Percentiles rank a stretch among this genome's conserved stretches.
phyloP scores from a whole-genome alignment of 345 rosid genomes.

The Euclidium syriacum region DNA sequence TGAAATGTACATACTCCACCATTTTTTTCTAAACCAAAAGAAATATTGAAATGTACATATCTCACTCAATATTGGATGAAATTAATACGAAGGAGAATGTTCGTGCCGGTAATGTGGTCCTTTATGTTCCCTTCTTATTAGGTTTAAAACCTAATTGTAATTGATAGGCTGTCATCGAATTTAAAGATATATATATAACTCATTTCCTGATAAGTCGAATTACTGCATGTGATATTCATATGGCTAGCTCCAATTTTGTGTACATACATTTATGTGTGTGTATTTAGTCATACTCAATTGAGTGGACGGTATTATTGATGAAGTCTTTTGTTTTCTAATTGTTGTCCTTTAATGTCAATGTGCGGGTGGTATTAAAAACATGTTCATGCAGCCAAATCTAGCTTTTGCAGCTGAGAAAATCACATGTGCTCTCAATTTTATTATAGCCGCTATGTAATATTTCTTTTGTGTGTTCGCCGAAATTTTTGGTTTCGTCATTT shows the following conservation, averaged over 20 bases:
- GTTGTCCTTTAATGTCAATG: not conserved
- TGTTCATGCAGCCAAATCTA: not conserved
- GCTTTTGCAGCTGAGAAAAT: not conserved
- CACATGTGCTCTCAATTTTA: not conserved
- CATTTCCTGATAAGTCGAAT: conserved; percentile 20
- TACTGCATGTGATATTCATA: conserved; percentile 22
- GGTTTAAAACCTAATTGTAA: conserved; percentile 16
- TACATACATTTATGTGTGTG: not conserved
- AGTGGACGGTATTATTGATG: conserved; percentile 2
- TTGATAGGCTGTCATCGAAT: not conserved
- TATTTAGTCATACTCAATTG: not conserved
- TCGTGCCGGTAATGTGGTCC: conserved; percentile 2
- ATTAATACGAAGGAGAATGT: conserved; percentile 5
- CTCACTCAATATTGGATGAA: conserved; percentile 5
- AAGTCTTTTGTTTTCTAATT: not conserved
- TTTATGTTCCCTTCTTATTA: not conserved
- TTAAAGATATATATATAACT: conserved; percentile 12
- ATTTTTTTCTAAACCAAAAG: too few relatives aligned
- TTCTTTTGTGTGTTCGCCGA: too few relatives aligned
- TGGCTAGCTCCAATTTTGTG: not conserved
- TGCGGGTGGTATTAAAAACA: conserved; percentile 1
- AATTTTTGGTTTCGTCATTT: too few relatives aligned
- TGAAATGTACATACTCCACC: not conserved
- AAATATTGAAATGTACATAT: not conserved
- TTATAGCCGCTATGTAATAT: not conserved